These are phyloP conservation scores for Apiospora saccharicola DNA, from an alignment of 2,329 filamentous ascomycete genomes.

Conservation along the genomic window DNA sequence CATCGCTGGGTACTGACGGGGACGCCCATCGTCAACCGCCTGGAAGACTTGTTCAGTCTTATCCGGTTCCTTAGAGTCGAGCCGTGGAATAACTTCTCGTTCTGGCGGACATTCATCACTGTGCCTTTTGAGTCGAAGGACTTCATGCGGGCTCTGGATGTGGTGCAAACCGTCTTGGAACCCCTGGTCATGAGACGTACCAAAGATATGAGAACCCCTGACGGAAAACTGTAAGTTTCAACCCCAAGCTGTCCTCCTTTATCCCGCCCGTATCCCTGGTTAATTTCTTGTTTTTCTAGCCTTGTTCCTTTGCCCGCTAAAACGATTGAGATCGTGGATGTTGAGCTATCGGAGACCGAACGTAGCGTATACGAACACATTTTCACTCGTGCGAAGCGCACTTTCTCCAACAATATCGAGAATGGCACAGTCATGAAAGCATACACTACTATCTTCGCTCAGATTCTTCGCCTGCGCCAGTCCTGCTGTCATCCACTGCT, in stretches of 20 bases:
- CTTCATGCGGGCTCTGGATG: slow-evolving; percentile 90
- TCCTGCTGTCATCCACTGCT: slow-evolving; percentile 93
- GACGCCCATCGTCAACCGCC: slow-evolving; percentile 93
- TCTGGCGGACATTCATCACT: slow-evolving; percentile 99
- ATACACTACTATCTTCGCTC: slow-evolving; percentile 96
- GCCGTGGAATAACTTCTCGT: slow-evolving; percentile 98
- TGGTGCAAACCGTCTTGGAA: slow-evolving; percentile 95
- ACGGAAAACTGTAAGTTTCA: slow-evolving; percentile 60
- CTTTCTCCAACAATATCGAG: slow-evolving; percentile 86
- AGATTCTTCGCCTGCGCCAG: slow-evolving; percentile 91
- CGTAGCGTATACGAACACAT: slow-evolving; percentile 93
- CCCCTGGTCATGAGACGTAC: slow-evolving; percentile 94
- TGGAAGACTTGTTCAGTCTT: slow-evolving; percentile 93
- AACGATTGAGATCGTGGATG: slow-evolving; percentile 82
- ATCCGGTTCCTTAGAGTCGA: slow-evolving; percentile 93
- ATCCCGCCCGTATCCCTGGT: not conserved
- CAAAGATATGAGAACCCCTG: slow-evolving; percentile 97
- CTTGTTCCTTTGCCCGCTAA: slow-evolving; percentile 85
- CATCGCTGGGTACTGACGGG: slow-evolving; percentile 95
- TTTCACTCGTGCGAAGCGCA: slow-evolving; percentile 80
- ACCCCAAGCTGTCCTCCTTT: slow-evolving; percentile 24
- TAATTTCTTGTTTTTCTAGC: slow-evolving; percentile 35
- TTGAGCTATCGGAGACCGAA: slow-evolving; percentile 86
- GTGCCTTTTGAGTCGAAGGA: slow-evolving; percentile 96
- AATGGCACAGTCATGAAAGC: slow-evolving; percentile 94